phyloP scores from a whole-genome alignment of 306 rosid genomes.

The Casuarina equisetifolia region DNA sequence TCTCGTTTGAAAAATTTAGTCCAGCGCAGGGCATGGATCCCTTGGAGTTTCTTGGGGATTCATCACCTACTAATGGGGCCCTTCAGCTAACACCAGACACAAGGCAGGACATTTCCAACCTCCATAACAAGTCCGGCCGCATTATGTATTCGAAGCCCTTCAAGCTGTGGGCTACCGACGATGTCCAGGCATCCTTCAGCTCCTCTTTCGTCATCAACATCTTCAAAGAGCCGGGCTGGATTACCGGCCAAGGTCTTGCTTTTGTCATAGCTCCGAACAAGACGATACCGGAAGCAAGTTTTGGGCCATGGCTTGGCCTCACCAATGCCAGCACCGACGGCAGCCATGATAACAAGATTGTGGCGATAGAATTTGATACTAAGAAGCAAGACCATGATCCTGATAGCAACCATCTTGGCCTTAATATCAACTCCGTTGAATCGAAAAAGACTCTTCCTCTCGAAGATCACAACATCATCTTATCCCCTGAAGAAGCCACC shows the following conservation, averaged over 20 bases:
- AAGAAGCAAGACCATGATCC: conserved; percentile 43
- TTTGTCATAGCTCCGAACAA: conserved; percentile 44
- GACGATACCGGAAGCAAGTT: conserved; percentile 30
- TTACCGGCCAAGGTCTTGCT: conserved; percentile 43
- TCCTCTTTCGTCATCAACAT: conserved; percentile 40
- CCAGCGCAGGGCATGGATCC: not conserved
- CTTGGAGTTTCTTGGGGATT: not conserved
- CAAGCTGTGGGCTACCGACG: conserved; percentile 39
- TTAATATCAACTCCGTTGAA: conserved; percentile 41
- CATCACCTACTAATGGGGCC: conserved; percentile 22
- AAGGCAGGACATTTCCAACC: not conserved
- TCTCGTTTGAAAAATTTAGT: conserved; percentile 1
- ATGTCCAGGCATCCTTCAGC: conserved; percentile 47
- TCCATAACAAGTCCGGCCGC: conserved; percentile 34
- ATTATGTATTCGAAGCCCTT: conserved; percentile 35
- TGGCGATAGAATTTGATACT: conserved; percentile 52
- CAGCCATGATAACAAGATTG: conserved; percentile 11
- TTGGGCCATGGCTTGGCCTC: conserved; percentile 52
- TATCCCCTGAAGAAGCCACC: conserved; percentile 13
- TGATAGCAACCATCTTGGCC: conserved; percentile 41
- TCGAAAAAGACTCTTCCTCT: conserved; percentile 30
- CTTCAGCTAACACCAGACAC: conserved; percentile 52
- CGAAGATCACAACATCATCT: conserved; percentile 13
- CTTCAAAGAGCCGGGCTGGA: conserved; percentile 9
- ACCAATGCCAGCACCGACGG: conserved; percentile 42